Conservation (phyloP, 768 basidiomycete species). For the Auricularia auricula-judae region DNA sequence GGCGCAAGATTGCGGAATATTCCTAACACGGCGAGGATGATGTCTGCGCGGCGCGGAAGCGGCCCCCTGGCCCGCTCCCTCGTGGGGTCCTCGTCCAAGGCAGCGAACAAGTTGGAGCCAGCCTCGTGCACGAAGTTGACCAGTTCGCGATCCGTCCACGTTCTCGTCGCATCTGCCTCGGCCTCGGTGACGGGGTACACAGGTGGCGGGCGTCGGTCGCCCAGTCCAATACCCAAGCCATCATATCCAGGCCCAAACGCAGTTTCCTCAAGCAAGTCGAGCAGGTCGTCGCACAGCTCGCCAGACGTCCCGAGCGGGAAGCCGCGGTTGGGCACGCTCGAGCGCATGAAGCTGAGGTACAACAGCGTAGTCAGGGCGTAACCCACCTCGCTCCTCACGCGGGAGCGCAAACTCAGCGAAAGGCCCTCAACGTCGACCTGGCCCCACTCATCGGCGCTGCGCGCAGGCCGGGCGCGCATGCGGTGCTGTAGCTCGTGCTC, state of each 20-base stretch:
- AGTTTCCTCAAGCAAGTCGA: conserved; percentile 78
- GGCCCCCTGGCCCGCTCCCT: conserved; percentile 36
- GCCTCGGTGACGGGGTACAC: conserved; percentile 6
- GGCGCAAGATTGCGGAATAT: conserved; percentile 83
- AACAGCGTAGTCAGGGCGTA: conserved; percentile 85
- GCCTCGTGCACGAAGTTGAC: conserved; percentile 46
- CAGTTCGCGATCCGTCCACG: conserved; percentile 58
- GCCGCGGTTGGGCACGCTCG: conserved; percentile 40
- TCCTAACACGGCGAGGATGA: conserved; percentile 59
- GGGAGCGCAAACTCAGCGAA: conserved; percentile 83
- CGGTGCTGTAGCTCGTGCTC: conserved; percentile 45
- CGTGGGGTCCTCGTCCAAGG: conserved; percentile 33
- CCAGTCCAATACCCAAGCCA: conserved; percentile 6
- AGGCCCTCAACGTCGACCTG: conserved; percentile 85
- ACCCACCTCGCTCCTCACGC: conserved; percentile 72
- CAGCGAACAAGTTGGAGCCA: conserved; percentile 49
- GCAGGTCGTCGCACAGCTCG: conserved; percentile 75
- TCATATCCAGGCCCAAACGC: conserved; percentile 50
- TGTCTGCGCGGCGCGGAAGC: conserved; percentile 54
- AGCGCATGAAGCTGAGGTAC: conserved; percentile 68
- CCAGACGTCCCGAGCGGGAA: conserved; percentile 67
- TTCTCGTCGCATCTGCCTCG: conserved; percentile 16
- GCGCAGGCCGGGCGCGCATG: conserved; percentile 42
- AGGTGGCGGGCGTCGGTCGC: neutral
- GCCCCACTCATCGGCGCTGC: conserved; percentile 79